phyloP scores from a whole-genome alignment of 2,329 filamentous ascomycete genomes.

The Rugonectria rugulosa region DNA sequence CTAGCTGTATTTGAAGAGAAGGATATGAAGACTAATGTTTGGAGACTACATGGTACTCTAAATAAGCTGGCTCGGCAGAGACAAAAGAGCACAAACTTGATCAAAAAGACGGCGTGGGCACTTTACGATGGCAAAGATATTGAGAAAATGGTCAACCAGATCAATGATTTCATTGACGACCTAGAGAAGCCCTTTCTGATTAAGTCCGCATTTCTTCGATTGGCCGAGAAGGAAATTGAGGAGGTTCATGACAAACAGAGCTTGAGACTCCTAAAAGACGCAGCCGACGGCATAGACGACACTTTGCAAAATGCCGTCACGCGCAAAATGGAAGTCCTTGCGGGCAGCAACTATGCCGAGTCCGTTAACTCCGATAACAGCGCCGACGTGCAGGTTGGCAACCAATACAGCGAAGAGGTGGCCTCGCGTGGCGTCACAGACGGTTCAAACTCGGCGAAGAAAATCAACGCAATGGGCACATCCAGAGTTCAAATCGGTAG shows the following conservation, averaged over 20 bases:
- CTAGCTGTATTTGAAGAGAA: background rate
- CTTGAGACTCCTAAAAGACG: conserved; percentile 25
- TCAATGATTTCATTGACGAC: conserved; percentile 33
- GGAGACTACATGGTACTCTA: background rate
- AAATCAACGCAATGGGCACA: background rate
- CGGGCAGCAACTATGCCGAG: conserved; percentile 7
- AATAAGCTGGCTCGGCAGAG: background rate
- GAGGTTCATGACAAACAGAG: conserved; percentile 33
- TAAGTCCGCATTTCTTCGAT: conserved; percentile 19
- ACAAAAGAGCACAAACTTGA: background rate
- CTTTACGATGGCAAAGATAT: conserved; percentile 23
- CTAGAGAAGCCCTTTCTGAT: conserved; percentile 36
- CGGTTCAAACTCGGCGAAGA: conserved; percentile 13
- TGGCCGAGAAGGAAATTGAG: conserved; percentile 34
- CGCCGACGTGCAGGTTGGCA: conserved; percentile 13
- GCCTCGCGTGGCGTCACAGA: background rate
- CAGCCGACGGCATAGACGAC: conserved; percentile 6
- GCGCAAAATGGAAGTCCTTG: background rate
- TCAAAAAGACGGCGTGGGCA: conserved; percentile 17
- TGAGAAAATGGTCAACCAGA: conserved; percentile 31
- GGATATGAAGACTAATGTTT: background rate
- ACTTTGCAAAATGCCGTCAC: conserved; percentile 13
- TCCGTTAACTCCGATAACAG: conserved; percentile 1
- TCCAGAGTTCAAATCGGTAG: no score
- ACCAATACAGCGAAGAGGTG: conserved; percentile 9